Evolutionary conservation across 176 grass and related monocot species (phyloP).

Genomic region (Hordeum vulgare): DNA sequence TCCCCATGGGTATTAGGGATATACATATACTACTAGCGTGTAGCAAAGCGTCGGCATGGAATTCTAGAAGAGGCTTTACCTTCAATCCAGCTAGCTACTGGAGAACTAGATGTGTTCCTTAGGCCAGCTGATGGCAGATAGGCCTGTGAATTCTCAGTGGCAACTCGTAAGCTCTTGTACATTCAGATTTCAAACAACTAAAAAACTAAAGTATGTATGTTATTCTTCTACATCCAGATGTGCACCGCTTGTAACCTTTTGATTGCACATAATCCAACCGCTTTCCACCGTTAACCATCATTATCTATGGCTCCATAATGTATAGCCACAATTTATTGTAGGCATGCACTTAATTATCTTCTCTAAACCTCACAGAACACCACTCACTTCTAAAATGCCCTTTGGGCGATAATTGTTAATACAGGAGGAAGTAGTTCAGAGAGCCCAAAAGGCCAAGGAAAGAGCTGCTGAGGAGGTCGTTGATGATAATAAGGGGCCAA

Average conservation of each 20-base stretch:
- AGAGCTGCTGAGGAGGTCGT: slow-evolving; percentile 64
- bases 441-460: slow-evolving; percentile 90
- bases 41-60: too few relatives aligned
- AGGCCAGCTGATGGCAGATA: background rate
- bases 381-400: background rate
- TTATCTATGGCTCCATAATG: background rate
- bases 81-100: background rate
- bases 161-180: background rate
- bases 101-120: background rate
- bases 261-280: background rate
- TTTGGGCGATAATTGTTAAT: background rate
- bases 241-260: background rate
- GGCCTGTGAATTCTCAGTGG: background rate
- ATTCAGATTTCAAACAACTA: background rate
- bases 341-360: background rate
- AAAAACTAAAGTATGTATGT: background rate
- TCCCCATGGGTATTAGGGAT: background rate
- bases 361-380: background rate
- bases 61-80: too few relatives aligned
- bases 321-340: background rate
- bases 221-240: background rate
- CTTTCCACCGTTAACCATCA: background rate
- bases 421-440: slow-evolving; percentile 86
- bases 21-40: background rate
- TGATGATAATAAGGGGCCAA: slow-evolving; percentile 42